Conservation (phyloP, 2,329 filamentous ascomycete species). For the Aspergillus fischeri region DNA sequence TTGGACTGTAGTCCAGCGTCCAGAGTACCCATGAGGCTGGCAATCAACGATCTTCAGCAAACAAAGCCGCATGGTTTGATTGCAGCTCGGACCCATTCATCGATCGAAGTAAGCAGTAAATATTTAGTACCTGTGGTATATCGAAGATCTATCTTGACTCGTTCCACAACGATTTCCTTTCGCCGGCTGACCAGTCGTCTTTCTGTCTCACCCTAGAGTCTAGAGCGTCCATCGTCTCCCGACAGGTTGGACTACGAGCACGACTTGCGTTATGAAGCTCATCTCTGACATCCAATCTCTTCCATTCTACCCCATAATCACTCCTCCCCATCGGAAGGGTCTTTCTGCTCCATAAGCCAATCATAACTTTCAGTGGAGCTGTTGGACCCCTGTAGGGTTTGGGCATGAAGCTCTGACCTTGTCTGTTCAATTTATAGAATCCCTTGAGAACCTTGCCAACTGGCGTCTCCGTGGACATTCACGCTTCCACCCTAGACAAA, state of each 20-base stretch:
- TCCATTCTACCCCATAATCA: background rate
- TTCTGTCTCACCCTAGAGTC: background rate
- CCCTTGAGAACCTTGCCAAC: background rate
- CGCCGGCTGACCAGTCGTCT: background rate
- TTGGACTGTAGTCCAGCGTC: background rate
- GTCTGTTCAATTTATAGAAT: background rate
- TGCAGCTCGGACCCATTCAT: background rate
- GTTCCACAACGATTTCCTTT: background rate
- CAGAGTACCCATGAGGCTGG: background rate
- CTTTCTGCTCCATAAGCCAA: background rate
- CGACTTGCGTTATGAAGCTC: background rate
- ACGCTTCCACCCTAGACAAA: background rate
- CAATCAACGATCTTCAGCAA: background rate
- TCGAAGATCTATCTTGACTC: background rate
- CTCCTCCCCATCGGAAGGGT: background rate
- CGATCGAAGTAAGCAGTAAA: background rate
- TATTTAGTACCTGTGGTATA: background rate
- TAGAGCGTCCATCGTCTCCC: background rate
- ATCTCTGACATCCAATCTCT: background rate
- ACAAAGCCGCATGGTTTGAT: background rate
- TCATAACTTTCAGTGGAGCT: background rate
- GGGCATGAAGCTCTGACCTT: background rate
- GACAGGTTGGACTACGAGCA: background rate
- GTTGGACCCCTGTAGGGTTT: background rate
- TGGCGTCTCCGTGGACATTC: background rate